Base-by-base conservation (phyloP, 306 rosid species). In the Trifolium dubium region DNA sequence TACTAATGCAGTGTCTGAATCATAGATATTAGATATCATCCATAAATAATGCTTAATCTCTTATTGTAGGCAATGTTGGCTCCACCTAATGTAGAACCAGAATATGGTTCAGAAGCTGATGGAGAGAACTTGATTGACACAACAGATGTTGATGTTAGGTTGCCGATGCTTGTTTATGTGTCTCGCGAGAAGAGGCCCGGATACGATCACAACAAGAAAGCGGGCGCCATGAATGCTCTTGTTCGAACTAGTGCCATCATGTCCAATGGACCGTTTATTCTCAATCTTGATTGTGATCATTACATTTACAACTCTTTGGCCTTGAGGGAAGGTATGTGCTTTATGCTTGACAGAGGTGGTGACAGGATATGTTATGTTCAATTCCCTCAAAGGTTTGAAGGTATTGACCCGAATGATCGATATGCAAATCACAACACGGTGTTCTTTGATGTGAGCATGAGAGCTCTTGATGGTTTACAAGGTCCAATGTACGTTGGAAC, bases 401-500 rank as follows among this genome's bases (percentile, higher is more conserved):
- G 97, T 12, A 86, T 92, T 46, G 97, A 92, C 76, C 96, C 96
- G 0, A 89, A 81, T 14, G 97, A 92, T 19, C 79, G 96, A 13
- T 92, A 92, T 54, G 97, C 97, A 14, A 92, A 92, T 55, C 97
- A 92, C 83, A 92, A 92, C 54, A 89, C 92, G 0, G 97, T 92
- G 75, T 92, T 92, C 87, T 92, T 92, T 64, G 96, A 92, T 82
- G 97, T 87, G 35, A 76, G 89, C 66, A 92, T 92, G 97, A 83
- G 97, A 68, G 97, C 97, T 70, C 91, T 92, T 61, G 97, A 92
- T 75, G 97, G 96, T 46, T 76, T 92, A 65, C 97, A 92, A 74
- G 97, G 97, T 10, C 97, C 97, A 30, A 85, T 89, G 88, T 92
- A 92, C 62, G 97, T 92, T 37, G 97, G 97, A 63, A 92, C 97